These are phyloP conservation scores for Metschnikowia cerradonensis DNA, from an alignment of 805 yeast species.

Conservation along the genomic window DNA sequence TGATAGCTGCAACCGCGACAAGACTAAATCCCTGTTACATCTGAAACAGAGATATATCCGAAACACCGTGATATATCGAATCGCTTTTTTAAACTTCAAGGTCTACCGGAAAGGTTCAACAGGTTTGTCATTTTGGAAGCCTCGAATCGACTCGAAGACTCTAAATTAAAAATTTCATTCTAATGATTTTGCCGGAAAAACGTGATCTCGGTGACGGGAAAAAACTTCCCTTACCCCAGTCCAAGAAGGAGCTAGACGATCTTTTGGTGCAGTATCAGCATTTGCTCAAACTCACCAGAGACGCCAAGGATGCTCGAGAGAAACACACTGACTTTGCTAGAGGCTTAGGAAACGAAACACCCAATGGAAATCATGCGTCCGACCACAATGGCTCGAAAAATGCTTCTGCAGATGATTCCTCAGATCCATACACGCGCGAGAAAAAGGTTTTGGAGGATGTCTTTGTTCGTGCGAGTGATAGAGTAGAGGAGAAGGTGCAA, in stretches of 20 bases:
- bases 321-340: not conserved
- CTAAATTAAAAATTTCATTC: not conserved
- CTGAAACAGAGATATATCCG: not conserved
- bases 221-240: conserved; percentile 11
- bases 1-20: too few relatives aligned
- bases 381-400: not conserved
- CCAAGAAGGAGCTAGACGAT: conserved; percentile 16
- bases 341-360: not conserved
- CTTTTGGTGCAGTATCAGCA: conserved; percentile 16
- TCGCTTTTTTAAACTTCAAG: not conserved
- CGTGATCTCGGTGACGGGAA: not conserved
- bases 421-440: conserved; percentile 23
- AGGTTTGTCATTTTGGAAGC: not conserved
- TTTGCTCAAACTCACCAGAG: conserved; percentile 17
- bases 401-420: not conserved
- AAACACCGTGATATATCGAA: too few relatives aligned
- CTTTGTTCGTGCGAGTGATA: conserved; percentile 24
- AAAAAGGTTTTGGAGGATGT: conserved; percentile 28
- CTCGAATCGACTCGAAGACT: not conserved
- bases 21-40: too few relatives aligned
- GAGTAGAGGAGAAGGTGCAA: conserved; percentile 21
- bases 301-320: conserved; percentile 20
- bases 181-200: not conserved
- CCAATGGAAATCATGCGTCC: not conserved
- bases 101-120: not conserved